phyloP scores from a whole-genome alignment of 179 eudicot genomes.

The Carnegiea gigantea region DNA sequence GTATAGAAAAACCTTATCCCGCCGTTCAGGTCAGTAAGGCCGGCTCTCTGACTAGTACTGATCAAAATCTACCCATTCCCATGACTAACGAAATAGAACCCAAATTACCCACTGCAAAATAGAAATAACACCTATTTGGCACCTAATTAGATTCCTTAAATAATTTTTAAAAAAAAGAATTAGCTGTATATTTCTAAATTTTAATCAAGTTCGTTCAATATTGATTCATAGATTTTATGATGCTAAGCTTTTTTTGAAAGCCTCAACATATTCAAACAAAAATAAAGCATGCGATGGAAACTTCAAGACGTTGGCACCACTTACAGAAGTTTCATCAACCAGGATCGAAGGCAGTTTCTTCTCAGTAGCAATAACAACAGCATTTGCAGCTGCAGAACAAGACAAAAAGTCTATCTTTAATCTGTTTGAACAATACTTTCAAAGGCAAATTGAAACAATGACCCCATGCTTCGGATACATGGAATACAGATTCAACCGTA shows the following conservation, averaged over 20 bases:
- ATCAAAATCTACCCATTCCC: neutral
- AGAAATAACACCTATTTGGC: neutral
- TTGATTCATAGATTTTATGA: neutral
- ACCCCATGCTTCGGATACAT: no score
- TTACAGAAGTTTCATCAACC: conserved; percentile 79
- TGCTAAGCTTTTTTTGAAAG: neutral
- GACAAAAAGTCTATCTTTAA: neutral
- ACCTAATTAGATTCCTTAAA: neutral
- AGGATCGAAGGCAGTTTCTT: conserved; percentile 75
- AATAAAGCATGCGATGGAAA: neutral
- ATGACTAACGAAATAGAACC: neutral
- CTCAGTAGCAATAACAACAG: conserved; percentile 86
- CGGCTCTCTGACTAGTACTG: neutral
- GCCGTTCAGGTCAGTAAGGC: neutral
- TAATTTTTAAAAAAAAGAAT: neutral
- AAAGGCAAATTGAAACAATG: no score
- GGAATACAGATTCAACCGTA: no score
- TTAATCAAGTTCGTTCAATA: neutral
- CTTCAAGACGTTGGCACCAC: conserved; percentile 23
- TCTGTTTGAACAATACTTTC: neutral
- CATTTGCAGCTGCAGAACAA: conserved; percentile 70
- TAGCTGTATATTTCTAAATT: neutral
- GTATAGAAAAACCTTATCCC: neutral
- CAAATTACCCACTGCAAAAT: neutral
- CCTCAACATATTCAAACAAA: neutral